Evolutionary conservation across 129 eudicot genomes (phyloP).

Genomic region (Flaveria brownii): DNA sequence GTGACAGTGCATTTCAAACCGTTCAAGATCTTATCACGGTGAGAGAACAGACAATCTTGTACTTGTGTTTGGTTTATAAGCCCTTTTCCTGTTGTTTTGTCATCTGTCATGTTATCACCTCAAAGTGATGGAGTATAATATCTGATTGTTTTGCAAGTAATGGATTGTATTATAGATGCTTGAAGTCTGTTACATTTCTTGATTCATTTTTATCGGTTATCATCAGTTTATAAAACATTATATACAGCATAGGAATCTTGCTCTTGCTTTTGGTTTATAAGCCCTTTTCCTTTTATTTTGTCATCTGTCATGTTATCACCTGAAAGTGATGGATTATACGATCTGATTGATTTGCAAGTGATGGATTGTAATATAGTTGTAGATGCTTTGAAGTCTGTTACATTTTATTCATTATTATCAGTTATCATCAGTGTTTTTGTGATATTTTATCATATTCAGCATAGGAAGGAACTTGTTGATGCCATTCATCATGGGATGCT

Average conservation of each 20-base stretch:
- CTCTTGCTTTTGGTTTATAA: background rate
- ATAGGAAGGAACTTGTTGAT: constrained; percentile 87
- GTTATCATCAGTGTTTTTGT: constrained; percentile 16
- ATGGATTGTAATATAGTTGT: constrained; percentile 2
- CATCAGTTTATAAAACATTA: constrained; percentile 5
- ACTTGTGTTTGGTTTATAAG: background rate
- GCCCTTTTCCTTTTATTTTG: background rate
- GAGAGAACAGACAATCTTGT: constrained; percentile 23
- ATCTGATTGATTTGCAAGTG: constrained; percentile 8
- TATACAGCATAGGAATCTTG: constrained; percentile 72
- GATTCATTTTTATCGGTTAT: constrained; percentile 19
- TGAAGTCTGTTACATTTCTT: constrained; percentile 15
- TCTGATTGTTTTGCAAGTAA: constrained; percentile 5
- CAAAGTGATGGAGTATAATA: constrained; percentile 17
- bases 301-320: constrained; percentile 10
- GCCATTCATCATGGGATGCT: constrained; percentile 78
- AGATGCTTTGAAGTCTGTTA: constrained; percentile 13
- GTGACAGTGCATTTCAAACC: constrained; percentile 84
- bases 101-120: constrained; percentile 13
- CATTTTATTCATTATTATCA: constrained; percentile 20
- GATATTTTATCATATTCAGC: constrained; percentile 44
- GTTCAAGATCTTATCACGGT: constrained; percentile 90
- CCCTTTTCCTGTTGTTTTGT: background rate
- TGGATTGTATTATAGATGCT: background rate
- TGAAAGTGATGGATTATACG: constrained; percentile 19